These are phyloP conservation scores for Taiozyma sp. DNA, from an alignment of 1,139 yeast species.

Conservation along the genomic window DNA sequence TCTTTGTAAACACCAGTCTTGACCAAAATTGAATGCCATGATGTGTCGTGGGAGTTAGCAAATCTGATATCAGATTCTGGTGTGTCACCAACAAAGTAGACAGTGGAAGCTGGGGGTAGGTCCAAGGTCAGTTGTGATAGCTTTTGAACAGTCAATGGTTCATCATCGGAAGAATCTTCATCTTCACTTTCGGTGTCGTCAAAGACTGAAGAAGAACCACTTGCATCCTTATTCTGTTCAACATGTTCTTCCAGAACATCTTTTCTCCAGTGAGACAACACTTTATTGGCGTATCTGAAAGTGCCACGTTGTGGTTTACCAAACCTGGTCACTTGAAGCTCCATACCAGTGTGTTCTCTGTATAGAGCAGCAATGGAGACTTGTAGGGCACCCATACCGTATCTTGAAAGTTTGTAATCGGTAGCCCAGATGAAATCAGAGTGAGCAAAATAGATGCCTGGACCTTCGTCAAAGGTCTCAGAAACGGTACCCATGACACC, in stretches of 20 bases:
- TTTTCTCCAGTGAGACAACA: constrained; percentile 69
- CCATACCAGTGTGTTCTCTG: constrained; percentile 75
- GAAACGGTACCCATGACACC: constrained; percentile 82
- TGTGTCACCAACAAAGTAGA: constrained; percentile 88
- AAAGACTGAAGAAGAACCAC: constrained; percentile 12
- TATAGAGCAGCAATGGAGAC: constrained; percentile 79
- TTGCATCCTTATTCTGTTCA: constrained; percentile 34
- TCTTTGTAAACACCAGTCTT: constrained; percentile 84
- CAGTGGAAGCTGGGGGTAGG: constrained; percentile 79
- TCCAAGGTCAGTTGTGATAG: constrained; percentile 38
- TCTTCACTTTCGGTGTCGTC: constrained; percentile 26
- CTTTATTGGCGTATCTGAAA: constrained; percentile 72
- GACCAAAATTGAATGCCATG: constrained; percentile 81
- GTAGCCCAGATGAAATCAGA: constrained; percentile 90
- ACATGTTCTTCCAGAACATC: constrained; percentile 71
- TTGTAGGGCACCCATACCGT: constrained; percentile 88
- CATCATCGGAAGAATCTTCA: constrained; percentile 28
- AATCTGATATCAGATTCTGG: constrained; percentile 86
- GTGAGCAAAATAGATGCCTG: constrained; percentile 79
- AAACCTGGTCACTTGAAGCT: constrained; percentile 68
- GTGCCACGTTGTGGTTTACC: constrained; percentile 88
- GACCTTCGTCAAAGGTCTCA: constrained; percentile 68
- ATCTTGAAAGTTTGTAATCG: constrained; percentile 69
- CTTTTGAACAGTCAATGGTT: constrained; percentile 35
- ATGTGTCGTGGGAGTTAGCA: constrained; percentile 78